Percentiles rank a stretch among this genome's conserved stretches.
These are phyloP conservation scores for Aurifilum marmelostoma DNA, from an alignment of 2,329 filamentous ascomycete genomes.

Conservation along the genomic window DNA sequence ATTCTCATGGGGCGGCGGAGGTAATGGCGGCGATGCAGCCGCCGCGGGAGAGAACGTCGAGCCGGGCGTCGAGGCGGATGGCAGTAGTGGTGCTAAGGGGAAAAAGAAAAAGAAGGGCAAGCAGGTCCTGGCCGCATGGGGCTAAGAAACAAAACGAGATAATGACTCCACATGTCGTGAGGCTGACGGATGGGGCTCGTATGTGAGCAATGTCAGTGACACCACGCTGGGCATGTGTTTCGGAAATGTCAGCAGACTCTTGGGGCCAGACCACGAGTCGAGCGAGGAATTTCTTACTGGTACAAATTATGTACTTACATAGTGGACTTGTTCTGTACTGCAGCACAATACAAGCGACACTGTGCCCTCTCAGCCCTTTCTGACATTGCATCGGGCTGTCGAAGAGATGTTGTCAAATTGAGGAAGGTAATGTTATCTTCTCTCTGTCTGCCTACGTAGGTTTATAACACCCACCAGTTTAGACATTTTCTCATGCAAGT, in stretches of 20 bases:
- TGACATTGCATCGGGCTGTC: not conserved
- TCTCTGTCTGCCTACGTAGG: not conserved
- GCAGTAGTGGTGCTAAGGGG: constrained; percentile 42
- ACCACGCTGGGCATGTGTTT: not conserved
- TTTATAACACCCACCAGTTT: not conserved
- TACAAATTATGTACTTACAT: not conserved
- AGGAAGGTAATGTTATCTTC: not conserved
- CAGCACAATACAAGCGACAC: not conserved
- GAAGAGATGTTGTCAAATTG: not conserved
- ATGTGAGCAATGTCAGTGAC: not conserved
- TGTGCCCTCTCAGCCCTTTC: not conserved
- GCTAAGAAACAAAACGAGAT: constrained; percentile 40
- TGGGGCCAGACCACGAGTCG: not conserved
- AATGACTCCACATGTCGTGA: not conserved
- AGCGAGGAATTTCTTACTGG: not conserved
- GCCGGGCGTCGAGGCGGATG: constrained; percentile 36
- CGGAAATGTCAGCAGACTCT: not conserved
- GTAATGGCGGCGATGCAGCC: constrained; percentile 34
- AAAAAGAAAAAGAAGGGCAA: constrained; percentile 67
- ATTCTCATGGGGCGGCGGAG: constrained; percentile 55
- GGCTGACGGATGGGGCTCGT: constrained; percentile 6
- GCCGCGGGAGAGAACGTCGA: constrained; percentile 29
- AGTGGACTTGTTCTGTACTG: not conserved
- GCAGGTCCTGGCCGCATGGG: constrained; percentile 65
- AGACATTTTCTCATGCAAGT: not conserved